Conservation (phyloP, 305 asterid species). For the Fraxinus floribunda region DNA sequence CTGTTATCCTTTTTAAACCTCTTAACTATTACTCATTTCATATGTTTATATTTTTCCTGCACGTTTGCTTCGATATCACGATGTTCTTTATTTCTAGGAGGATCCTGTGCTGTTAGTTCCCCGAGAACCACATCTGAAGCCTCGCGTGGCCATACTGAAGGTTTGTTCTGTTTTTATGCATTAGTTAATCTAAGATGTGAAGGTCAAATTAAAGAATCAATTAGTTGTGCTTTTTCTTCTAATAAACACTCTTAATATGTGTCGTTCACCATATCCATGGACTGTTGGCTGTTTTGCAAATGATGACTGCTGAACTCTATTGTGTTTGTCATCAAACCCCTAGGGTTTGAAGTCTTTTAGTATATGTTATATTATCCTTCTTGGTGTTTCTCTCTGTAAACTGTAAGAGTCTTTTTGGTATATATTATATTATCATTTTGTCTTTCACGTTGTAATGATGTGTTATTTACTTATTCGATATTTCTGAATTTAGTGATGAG, state of each 20-base stretch:
- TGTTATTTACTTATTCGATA: not conserved
- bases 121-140: slow-evolving; percentile 54
- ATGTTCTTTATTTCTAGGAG: slow-evolving; percentile 50
- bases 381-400: slow-evolving; percentile 1
- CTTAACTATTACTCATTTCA: not conserved
- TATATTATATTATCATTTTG: not conserved
- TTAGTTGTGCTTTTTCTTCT: not conserved
- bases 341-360: not conserved
- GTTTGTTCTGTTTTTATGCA: slow-evolving; percentile 33
- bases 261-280: not conserved
- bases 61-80: slow-evolving; percentile 12
- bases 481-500: not conserved
- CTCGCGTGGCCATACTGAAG: slow-evolving; percentile 90
- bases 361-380: not conserved
- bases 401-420: not conserved
- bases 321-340: not conserved
- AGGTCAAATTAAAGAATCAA: not conserved
- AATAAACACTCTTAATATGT: not conserved
- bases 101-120: slow-evolving; percentile 86
- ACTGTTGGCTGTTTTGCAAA: slow-evolving; percentile 1
- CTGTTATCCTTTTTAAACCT: not conserved
- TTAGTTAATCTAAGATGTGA: not conserved
- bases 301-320: slow-evolving; percentile 5
- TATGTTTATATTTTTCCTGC: slow-evolving; percentile 8
- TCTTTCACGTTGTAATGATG: not conserved